These are phyloP conservation scores for Rhizophagus clarus DNA, from an alignment of 192 early-diverging fungal species.

Conservation along the genomic window DNA sequence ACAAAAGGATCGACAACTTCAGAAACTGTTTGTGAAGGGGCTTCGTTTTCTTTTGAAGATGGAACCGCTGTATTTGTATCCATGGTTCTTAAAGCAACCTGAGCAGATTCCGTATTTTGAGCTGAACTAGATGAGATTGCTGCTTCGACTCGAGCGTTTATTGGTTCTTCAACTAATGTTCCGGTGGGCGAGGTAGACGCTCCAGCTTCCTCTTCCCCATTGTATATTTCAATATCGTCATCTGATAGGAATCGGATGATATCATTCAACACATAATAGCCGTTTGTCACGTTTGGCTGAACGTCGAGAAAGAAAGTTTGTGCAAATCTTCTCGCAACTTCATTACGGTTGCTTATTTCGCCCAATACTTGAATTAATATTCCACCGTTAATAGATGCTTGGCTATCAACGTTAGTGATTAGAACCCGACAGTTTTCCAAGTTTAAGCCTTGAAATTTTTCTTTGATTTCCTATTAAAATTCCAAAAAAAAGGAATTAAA, in stretches of 20 bases:
- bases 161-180: slow-evolving; percentile 29
- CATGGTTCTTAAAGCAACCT: neutral
- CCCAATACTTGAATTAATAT: slow-evolving; percentile 92
- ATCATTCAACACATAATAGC: slow-evolving; percentile 94
- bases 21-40: neutral
- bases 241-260: slow-evolving; percentile 93
- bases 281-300: slow-evolving; percentile 81
- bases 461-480: slow-evolving; percentile 71
- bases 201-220: slow-evolving; percentile 35
- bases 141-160: neutral
- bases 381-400: slow-evolving; percentile 70
- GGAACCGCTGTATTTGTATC: neutral
- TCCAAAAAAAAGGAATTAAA: neutral
- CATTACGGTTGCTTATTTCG: slow-evolving; percentile 83
- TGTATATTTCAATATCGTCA: slow-evolving; percentile 62
- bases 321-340: slow-evolving; percentile 80
- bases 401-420: slow-evolving; percentile 85
- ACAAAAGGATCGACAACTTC: neutral
- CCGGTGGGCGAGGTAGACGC: slow-evolving; percentile 1
- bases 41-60: neutral
- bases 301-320: slow-evolving; percentile 88
- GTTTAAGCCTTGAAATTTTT: slow-evolving; percentile 68
- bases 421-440: slow-evolving; percentile 88
- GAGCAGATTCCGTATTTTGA: neutral
- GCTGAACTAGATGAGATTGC: neutral